Evolutionary conservation across 2,329 filamentous ascomycete species (phyloP).

Genomic region (Leptographium radiaticola): DNA sequence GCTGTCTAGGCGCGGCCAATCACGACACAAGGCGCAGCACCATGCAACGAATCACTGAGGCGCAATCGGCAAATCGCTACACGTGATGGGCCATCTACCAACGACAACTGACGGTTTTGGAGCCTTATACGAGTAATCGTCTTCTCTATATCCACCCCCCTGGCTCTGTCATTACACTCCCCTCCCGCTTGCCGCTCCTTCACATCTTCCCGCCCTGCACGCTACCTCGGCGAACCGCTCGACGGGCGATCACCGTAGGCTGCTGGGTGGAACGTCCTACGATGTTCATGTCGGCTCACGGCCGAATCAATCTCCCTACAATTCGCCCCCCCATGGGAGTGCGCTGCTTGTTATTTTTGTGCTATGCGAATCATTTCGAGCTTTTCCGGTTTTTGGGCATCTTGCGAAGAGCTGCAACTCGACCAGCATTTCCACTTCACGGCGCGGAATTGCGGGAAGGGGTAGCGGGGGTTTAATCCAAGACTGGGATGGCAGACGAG

Average conservation of each 20-base stretch:
- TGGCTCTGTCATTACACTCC: background rate
- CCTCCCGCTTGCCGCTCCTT: background rate
- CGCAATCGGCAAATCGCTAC: background rate
- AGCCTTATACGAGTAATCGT: conserved; percentile 4
- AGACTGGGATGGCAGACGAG: too few species aligned
- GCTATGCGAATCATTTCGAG: too few species aligned
- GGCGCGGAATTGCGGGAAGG: too few species aligned
- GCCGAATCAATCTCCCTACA: background rate
- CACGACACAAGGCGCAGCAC: conserved; percentile 2
- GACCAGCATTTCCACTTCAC: too few species aligned
- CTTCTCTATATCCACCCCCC: background rate
- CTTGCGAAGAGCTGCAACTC: too few species aligned
- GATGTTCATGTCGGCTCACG: background rate
- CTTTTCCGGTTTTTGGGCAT: too few species aligned
- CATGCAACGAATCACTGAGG: conserved; percentile 3
- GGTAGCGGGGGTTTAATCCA: too few species aligned
- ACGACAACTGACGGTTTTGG: background rate
- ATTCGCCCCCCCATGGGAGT: background rate
- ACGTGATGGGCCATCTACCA: conserved; percentile 2
- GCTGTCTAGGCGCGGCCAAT: conserved; percentile 6
- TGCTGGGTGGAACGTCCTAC: background rate
- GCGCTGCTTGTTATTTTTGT: too few species aligned
- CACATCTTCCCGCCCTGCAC: background rate
- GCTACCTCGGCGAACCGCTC: background rate
- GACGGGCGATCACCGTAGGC: background rate